phyloP scores from a whole-genome alignment of 2,329 filamentous ascomycete species.

The Cladosporium halotolerans region DNA sequence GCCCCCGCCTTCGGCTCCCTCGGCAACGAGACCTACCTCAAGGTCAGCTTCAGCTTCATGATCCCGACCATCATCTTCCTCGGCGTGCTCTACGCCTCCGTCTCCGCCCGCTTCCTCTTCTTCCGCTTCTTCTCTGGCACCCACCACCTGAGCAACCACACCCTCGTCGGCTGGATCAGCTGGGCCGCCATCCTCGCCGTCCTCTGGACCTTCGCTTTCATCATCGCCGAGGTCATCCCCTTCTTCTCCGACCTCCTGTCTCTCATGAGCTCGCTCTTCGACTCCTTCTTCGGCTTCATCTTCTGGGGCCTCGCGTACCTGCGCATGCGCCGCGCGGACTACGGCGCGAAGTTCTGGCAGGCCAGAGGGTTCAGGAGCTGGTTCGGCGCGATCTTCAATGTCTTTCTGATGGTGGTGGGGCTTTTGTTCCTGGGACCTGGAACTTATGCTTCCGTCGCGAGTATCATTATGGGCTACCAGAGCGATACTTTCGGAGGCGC shows the following conservation, averaged over 20 bases:
- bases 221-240: constrained; percentile 87
- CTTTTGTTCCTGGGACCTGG: constrained; percentile 76
- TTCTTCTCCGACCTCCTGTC: constrained; percentile 77
- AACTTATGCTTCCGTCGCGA: constrained; percentile 68
- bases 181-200: constrained; percentile 70
- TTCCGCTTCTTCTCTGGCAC: constrained; percentile 80
- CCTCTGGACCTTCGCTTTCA: constrained; percentile 82
- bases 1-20: constrained; percentile 82
- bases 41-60: constrained; percentile 90
- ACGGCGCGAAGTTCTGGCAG: constrained; percentile 48
- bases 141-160: constrained; percentile 74
- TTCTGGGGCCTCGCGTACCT: constrained; percentile 85
- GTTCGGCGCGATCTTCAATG: constrained; percentile 59
- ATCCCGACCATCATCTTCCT: constrained; percentile 90
- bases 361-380: constrained; percentile 48
- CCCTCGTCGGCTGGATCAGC: constrained; percentile 68
- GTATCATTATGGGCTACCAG: constrained; percentile 67
- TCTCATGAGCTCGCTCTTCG: constrained; percentile 80
- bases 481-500: constrained; percentile 59
- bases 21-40: constrained; percentile 68
- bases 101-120: constrained; percentile 85
- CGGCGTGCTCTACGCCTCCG: constrained; percentile 82
- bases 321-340: constrained; percentile 64
- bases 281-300: constrained; percentile 92
- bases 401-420: constrained; percentile 66